Base-by-base conservation (phyloP, 2,329 filamentous ascomycete genomes). In the Didymella keratinophila region DNA sequence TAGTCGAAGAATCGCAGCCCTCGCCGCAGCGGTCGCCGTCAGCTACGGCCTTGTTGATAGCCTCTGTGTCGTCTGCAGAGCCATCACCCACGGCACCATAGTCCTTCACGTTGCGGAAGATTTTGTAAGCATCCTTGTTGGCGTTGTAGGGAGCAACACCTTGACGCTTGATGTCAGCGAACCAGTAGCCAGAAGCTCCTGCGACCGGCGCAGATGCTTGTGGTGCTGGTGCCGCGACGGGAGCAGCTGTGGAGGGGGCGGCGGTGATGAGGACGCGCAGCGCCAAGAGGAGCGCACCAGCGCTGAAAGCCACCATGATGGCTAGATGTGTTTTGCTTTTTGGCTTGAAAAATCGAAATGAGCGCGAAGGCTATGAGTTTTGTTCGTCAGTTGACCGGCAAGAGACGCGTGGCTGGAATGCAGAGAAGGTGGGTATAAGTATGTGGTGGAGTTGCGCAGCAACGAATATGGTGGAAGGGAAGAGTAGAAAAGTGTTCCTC, bases 11-110 rank as follows among this genome's bases (percentile, higher is more conserved):
- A 74, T 95, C 90, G 74, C 94, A 98, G 62, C 87, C 86, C 63
- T 86, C 75, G 37, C 91, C 92, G 73, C 94, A 98, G 42, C 94
- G 90, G 68, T 84, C 82, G 27, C 92, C 92, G n/a, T 86, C 85
- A 5, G 86, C 83, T 70, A 97, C 90, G 64, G 93, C 93, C 39
- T 80, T 77, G 80, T 97, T 97, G 84, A 98, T 97, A 55, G 93
- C 92, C 0, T 78, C 88, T 0, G 93, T 97, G 73, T 97, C 93
- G 74, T 98, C 94, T 25, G 89, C 90, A 0, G 80, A 77, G 14
- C 88, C 88, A 67, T 89, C 86, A 63, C 86, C 85, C 78, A 69
- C 71, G 46, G 77, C 76, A 51, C 74, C 78, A 49, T 72, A 81
- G 58, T 76, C 75, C 62, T 74, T 79, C 54, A 83, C 81, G 58